Percentiles rank a stretch among this genome's conserved stretches.
Conservation (phyloP, 352 stramenopile species). For the Phytophthora crassamura region DNA sequence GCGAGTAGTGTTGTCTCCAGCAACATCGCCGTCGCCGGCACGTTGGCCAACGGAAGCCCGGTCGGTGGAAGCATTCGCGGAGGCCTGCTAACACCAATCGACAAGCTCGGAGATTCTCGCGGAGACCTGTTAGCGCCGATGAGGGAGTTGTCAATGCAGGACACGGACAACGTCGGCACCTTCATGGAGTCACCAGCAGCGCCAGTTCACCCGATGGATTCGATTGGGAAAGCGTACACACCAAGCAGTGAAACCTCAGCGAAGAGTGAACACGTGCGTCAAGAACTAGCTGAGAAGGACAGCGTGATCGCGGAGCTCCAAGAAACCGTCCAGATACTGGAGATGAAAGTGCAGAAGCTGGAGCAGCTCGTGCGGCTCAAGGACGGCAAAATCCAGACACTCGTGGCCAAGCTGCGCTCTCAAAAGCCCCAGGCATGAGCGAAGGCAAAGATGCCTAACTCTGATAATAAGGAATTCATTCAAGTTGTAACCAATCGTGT, state of each 20-base stretch:
- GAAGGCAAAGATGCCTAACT: background rate
- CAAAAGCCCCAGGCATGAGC: constrained; percentile 60
- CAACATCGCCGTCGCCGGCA: constrained; percentile 36
- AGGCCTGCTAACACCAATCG: constrained; percentile 13
- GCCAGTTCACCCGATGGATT: constrained; percentile 34
- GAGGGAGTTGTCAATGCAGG: constrained; percentile 39
- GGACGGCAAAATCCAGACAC: constrained; percentile 93
- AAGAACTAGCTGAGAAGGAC: constrained; percentile 74
- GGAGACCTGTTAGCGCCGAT: constrained; percentile 44
- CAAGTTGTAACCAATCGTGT: constrained; percentile 11
- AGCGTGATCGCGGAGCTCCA: constrained; percentile 85
- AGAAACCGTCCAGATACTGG: constrained; percentile 93
- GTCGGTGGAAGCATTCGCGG: constrained; percentile 16
- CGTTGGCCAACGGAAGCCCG: constrained; percentile 21
- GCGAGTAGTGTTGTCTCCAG: constrained; percentile 35
- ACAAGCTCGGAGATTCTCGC: constrained; percentile 52
- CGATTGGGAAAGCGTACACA: constrained; percentile 31
- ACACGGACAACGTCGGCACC: constrained; percentile 11
- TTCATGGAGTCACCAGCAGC: constrained; percentile 29
- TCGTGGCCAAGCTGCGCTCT: constrained; percentile 85
- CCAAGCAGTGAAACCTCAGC: constrained; percentile 22
- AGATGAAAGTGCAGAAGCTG: constrained; percentile 96
- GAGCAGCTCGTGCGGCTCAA: constrained; percentile 95
- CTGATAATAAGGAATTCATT: constrained; percentile 15
- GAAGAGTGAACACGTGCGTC: constrained; percentile 29